phyloP scores from a whole-genome alignment of 495 filamentous ascomycete genomes.

The Hypomontagnella monticulosa region DNA sequence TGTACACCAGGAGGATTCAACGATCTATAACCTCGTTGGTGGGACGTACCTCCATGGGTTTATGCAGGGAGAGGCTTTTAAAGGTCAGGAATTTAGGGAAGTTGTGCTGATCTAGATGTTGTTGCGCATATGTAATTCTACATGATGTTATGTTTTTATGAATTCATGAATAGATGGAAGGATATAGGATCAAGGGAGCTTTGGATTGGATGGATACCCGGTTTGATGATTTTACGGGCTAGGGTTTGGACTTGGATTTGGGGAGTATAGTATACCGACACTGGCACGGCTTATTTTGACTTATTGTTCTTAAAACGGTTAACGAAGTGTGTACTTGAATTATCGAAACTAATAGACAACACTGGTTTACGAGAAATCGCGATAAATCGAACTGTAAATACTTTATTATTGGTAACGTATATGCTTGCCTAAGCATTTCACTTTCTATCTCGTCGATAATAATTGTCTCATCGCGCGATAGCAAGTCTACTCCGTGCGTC shows the following conservation, averaged over 20 bases:
- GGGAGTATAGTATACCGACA: constrained; percentile 1
- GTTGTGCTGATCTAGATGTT: constrained; percentile 24
- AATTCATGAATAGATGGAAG: constrained; percentile 1
- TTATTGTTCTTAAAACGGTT: too few relatives aligned
- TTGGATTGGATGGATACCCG: not conserved
- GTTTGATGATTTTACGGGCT: not conserved
- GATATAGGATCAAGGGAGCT: not conserved
- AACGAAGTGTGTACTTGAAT: too few relatives aligned
- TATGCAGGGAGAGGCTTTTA: constrained; percentile 38
- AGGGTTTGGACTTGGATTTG: not conserved
- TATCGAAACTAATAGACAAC: too few relatives aligned
- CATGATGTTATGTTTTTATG: constrained; percentile 11
- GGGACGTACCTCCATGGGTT: constrained; percentile 39
- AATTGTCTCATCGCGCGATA: too few relatives aligned
- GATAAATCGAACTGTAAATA: too few relatives aligned
- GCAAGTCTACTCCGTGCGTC: too few relatives aligned
- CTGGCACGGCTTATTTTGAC: not conserved
- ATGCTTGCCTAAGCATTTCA: too few relatives aligned
- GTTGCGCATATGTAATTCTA: not conserved
- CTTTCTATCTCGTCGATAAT: too few relatives aligned
- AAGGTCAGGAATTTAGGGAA: constrained; percentile 9
- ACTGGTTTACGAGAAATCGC: too few relatives aligned
- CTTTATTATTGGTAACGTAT: too few relatives aligned
- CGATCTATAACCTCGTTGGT: constrained; percentile 29
- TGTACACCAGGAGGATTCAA: not conserved